These are phyloP conservation scores for Butyriboletus loyo DNA, from an alignment of 768 basidiomycete species.

Conservation along the genomic window DNA sequence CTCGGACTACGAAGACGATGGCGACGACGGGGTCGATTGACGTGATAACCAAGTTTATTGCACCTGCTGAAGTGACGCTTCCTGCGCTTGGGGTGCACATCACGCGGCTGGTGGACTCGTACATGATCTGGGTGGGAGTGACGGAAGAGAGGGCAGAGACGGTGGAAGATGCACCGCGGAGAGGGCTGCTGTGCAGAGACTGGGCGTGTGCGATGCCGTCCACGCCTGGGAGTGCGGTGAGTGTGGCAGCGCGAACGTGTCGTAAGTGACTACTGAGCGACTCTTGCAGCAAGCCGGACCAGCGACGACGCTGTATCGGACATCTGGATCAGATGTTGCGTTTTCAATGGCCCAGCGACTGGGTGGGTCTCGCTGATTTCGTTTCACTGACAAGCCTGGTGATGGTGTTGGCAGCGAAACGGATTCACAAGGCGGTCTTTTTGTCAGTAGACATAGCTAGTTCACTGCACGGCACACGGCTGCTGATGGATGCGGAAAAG, in stretches of 20 bases:
- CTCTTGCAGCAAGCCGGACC: slow-evolving; percentile 22
- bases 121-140: slow-evolving; percentile 81
- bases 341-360: slow-evolving; percentile 76
- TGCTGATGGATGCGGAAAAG: slow-evolving; percentile 59
- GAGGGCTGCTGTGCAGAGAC: slow-evolving; percentile 63
- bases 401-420: slow-evolving; percentile 45
- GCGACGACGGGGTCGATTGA: slow-evolving; percentile 29
- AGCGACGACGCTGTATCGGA: slow-evolving; percentile 64
- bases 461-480: slow-evolving; percentile 45
- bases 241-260: slow-evolving; percentile 1
- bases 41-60: slow-evolving; percentile 48
- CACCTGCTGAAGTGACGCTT: slow-evolving; percentile 46
- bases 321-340: slow-evolving; percentile 58
- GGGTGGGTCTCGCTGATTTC: slow-evolving; percentile 46
- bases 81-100: slow-evolving; percentile 65
- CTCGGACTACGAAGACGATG: slow-evolving; percentile 1
- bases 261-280: slow-evolving; percentile 2
- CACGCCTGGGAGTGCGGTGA: slow-evolving; percentile 18
- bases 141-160: slow-evolving; percentile 46
- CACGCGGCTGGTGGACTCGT: slow-evolving; percentile 65
- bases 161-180: slow-evolving; percentile 45
- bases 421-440: slow-evolving; percentile 67
- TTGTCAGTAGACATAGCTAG: slow-evolving; percentile 62
- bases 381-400: neutral
- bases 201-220: slow-evolving; percentile 86